phyloP scores from a whole-genome alignment of 73 alveolate species.

The Blepharisma stoltei region DNA sequence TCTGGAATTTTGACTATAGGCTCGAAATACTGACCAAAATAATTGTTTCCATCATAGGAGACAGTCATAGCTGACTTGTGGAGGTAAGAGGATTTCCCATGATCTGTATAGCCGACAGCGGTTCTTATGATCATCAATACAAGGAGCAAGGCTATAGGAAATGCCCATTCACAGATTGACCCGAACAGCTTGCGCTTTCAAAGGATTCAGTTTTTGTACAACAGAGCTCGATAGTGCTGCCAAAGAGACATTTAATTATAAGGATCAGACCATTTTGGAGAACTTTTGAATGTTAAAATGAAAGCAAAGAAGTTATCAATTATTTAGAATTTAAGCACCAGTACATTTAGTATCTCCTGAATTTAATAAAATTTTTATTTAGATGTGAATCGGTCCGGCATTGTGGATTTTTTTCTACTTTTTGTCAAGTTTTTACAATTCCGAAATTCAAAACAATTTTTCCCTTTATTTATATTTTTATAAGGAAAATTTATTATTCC shows the following conservation, averaged over 20 bases:
- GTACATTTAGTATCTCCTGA: too few species aligned
- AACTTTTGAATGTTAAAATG: too few species aligned
- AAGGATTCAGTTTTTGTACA: slow-evolving; percentile 67
- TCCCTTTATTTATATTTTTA: too few species aligned
- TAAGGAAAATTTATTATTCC: too few species aligned
- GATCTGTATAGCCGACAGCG: background rate
- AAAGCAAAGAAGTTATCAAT: too few species aligned
- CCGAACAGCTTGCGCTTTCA: slow-evolving; percentile 60
- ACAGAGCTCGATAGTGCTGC: slow-evolving; percentile 56
- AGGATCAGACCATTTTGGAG: too few species aligned
- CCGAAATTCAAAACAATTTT: too few species aligned
- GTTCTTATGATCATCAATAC: background rate
- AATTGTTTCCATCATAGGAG: background rate
- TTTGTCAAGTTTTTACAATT: too few species aligned
- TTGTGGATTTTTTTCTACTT: too few species aligned
- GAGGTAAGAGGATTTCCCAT: background rate
- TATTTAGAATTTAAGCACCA: too few species aligned
- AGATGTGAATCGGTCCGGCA: too few species aligned
- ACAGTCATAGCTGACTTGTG: background rate
- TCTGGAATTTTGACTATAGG: background rate
- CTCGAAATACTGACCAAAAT: background rate
- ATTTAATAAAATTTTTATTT: too few species aligned
- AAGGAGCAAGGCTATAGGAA: slow-evolving; percentile 57
- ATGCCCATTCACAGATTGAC: slow-evolving; percentile 58
- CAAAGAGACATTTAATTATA: slow-evolving; percentile 6